These are phyloP conservation scores for Physcia stellaris DNA, from an alignment of 495 filamentous ascomycete species.

Conservation along the genomic window DNA sequence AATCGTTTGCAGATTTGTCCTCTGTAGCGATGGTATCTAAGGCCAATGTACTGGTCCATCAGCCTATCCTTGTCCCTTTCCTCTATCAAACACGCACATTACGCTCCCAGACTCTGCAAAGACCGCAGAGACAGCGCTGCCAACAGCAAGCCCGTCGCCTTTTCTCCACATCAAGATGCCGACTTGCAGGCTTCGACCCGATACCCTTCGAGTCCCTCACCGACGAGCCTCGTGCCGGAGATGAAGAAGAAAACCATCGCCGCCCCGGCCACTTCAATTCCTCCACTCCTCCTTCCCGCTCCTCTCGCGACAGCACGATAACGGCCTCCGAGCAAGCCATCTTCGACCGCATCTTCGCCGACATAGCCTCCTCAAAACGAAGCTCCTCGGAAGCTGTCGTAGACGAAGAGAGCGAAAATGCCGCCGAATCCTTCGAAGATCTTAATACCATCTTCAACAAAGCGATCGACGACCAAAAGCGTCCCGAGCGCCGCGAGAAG, in stretches of 20 bases:
- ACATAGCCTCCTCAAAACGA: slow-evolving; percentile 22
- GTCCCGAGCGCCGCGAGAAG: background rate
- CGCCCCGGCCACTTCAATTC: background rate
- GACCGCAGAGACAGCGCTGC: no score
- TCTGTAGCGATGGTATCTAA: no score
- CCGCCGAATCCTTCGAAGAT: background rate
- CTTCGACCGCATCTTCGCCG: slow-evolving; percentile 46
- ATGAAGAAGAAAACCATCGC: no score
- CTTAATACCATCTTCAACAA: slow-evolving; percentile 13
- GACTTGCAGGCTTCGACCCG: slow-evolving; percentile 4
- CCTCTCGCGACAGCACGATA: slow-evolving; percentile 31
- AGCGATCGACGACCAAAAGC: slow-evolving; percentile 7
- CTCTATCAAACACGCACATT: slow-evolving; percentile 61
- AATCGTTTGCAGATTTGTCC: no score
- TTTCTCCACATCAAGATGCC: slow-evolving; percentile 5
- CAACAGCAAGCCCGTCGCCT: no score
- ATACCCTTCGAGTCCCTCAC: slow-evolving; percentile 2
- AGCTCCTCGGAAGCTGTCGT: background rate
- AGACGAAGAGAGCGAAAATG: slow-evolving; percentile 4
- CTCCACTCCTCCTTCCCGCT: slow-evolving; percentile 2
- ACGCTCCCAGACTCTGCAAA: slow-evolving; percentile 12
- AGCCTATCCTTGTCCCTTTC: slow-evolving; percentile 45
- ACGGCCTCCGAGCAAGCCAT: slow-evolving; percentile 38
- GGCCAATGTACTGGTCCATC: no score
- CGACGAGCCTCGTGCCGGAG: no score